These are phyloP conservation scores for Parietaria judaica DNA, from an alignment of 306 rosid species.

Conservation along the genomic window DNA sequence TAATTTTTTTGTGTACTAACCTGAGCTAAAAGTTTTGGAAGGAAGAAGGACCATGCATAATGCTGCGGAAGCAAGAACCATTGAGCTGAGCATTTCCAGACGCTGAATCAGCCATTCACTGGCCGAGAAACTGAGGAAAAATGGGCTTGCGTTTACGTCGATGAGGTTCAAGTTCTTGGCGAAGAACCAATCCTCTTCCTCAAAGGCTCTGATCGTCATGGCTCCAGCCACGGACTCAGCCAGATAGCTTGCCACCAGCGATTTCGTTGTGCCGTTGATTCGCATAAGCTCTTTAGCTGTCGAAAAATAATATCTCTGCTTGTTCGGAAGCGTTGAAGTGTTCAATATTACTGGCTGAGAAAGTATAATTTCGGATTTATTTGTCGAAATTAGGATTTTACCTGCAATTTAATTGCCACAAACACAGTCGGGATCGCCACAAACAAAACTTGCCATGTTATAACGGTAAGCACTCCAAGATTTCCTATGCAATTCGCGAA, in stretches of 20 bases:
- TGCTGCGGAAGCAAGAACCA: slow-evolving; percentile 17
- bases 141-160: slow-evolving; percentile 16
- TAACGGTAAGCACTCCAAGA: slow-evolving; percentile 67
- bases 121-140: slow-evolving; percentile 15
- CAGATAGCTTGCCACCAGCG: slow-evolving; percentile 16
- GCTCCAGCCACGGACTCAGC: slow-evolving; percentile 21
- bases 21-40: slow-evolving; percentile 12
- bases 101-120: slow-evolving; percentile 22
- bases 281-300: slow-evolving; percentile 25
- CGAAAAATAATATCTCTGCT: slow-evolving; percentile 4
- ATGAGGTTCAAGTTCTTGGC: slow-evolving; percentile 7
- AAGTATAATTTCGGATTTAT: no score
- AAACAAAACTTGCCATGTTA: slow-evolving; percentile 86
- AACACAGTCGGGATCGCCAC: slow-evolving; percentile 64
- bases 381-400: slow-evolving; percentile 17
- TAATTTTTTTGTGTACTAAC: not conserved
- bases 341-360: no score
- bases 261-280: slow-evolving; percentile 21
- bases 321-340: not conserved
- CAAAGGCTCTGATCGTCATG: slow-evolving; percentile 20
- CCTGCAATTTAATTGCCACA: slow-evolving; percentile 66
- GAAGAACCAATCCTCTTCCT: slow-evolving; percentile 20
- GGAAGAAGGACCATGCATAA: slow-evolving; percentile 16
- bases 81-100: slow-evolving; percentile 13
- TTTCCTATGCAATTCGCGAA: slow-evolving; percentile 37